A percentile compares a stretch with the other conserved stretches of the same genome.
Conservation (phyloP, 1,139 yeast genomes). For the Blastobotrys arbuscula region DNA sequence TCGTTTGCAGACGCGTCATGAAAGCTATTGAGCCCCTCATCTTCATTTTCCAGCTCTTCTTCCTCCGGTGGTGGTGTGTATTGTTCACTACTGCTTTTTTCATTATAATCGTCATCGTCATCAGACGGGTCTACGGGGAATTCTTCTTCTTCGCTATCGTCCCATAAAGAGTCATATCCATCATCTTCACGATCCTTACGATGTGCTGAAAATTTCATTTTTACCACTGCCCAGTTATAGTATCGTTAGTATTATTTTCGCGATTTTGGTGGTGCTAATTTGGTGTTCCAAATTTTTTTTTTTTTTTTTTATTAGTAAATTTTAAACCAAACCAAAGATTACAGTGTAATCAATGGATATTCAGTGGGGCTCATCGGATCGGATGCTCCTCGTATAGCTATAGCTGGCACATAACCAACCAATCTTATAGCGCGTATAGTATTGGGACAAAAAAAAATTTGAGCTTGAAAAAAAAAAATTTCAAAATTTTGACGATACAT, state of each 20-base stretch:
- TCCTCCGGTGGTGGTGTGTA: slow-evolving; percentile 2
- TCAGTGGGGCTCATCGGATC: no score
- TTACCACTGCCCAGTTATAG: not conserved
- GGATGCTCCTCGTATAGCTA: no score
- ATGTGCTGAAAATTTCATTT: slow-evolving; percentile 9
- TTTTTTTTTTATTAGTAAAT: not conserved
- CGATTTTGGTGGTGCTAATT: not conserved
- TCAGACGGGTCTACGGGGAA: slow-evolving; percentile 2
- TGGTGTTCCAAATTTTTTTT: no score
- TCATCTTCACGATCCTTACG: slow-evolving; percentile 11
- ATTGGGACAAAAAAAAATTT: not conserved
- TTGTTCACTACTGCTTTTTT: not conserved
- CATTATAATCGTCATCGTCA: slow-evolving; percentile 9
- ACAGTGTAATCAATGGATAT: no score
- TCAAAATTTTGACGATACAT: not conserved
- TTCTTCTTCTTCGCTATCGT: slow-evolving; percentile 24
- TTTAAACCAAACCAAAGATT: not conserved
- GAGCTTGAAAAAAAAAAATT: not conserved
- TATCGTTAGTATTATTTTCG: not conserved
- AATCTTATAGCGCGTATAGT: no score
- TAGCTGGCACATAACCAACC: no score
- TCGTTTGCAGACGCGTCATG: slow-evolving; percentile 1
- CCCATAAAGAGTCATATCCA: slow-evolving; percentile 22
- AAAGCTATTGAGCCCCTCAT: not conserved
- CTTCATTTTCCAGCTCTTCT: not conserved